Base-by-base conservation (phyloP, 768 basidiomycete species). In the Rhodotorula graminis region DNA sequence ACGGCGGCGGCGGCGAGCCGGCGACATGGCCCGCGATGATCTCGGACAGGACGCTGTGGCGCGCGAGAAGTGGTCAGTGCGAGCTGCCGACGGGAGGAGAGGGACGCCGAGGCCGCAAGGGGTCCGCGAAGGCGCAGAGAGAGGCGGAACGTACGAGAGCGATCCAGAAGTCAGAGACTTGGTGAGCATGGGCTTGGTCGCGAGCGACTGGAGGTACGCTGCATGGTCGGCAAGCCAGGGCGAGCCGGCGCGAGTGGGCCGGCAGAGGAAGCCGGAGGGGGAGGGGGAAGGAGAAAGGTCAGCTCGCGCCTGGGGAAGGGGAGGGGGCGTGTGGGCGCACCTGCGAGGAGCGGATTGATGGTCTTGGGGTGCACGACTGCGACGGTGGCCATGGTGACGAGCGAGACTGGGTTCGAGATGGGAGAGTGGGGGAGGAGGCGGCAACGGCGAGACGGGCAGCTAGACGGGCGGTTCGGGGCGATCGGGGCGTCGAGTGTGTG, bases 91-190 rank as follows among this genome's bases (percentile, higher is more conserved):
- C 0, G 15, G 3, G 27, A 46, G 44, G 21, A 3, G 49, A 19
- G 49, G 4, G 19, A 7, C 49, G 49, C 12, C 23, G 44, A 49
- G 23, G 49, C 49, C 10, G 49, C 19, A 2, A 18, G 19, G 7
- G 9, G 23, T 19, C 49, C 3, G n/a, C n/a, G 8, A 21, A 49
- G 49, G 49, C 19, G 2, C 8, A 18, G 16, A 4, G 29, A 10
- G 29, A 31, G 33, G 21, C 5, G 47, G 47, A 6, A 71, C 60
- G 62, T 27, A 79, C 82, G 60, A 64, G 50, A 74, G 73, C 2
- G 65, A 77, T 87, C 89, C 88, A 64, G 88, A 87, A 0, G 92
- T 93, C 74, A 88, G 73, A 15, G 88, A 86, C 82, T 93, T 93
- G 57, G 92, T 93, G 56, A 90, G 85, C 65, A 93, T 82, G 2